Conservation (phyloP, 202 grass and related monocot genomes). For the Bolboschoenoplectus hybrid region DNA sequence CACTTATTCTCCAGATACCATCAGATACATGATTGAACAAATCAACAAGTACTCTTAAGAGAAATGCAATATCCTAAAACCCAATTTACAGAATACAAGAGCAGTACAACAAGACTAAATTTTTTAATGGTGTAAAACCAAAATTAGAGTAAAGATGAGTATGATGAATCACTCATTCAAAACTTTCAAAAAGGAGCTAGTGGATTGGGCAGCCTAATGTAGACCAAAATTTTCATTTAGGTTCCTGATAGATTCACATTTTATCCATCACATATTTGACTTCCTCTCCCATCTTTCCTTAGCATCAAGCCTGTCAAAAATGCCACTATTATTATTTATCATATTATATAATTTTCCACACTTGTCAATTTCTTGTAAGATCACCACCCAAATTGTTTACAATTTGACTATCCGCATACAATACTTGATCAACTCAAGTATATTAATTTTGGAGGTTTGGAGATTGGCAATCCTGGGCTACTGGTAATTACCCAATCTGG, state of each 20-base stretch:
- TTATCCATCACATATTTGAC: constrained; percentile 67
- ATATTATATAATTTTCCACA: background rate
- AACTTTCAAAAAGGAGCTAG: background rate
- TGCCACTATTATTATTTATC: background rate
- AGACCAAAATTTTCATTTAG: constrained; percentile 2
- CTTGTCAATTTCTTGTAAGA: background rate
- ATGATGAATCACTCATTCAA: background rate
- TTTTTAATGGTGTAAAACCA: background rate
- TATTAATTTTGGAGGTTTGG: constrained; percentile 10
- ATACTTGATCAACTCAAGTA: background rate
- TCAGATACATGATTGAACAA: background rate
- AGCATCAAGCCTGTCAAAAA: constrained; percentile 66
- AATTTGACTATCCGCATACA: background rate
- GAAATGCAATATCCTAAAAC: constrained; percentile 15
- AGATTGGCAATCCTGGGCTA: background rate
- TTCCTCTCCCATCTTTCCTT: constrained; percentile 95
- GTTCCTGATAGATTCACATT: background rate
- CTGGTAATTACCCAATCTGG: background rate
- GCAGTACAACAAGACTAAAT: background rate
- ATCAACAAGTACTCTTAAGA: background rate
- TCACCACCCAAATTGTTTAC: background rate
- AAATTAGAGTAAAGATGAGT: constrained; percentile 17
- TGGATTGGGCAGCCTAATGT: background rate
- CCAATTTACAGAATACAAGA: background rate
- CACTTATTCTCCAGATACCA: background rate